A percentile compares a stretch with the other conserved stretches of the same genome.
Evolutionary conservation across 495 filamentous ascomycete genomes (phyloP).

Genomic region (Neurospora cerealis): DNA sequence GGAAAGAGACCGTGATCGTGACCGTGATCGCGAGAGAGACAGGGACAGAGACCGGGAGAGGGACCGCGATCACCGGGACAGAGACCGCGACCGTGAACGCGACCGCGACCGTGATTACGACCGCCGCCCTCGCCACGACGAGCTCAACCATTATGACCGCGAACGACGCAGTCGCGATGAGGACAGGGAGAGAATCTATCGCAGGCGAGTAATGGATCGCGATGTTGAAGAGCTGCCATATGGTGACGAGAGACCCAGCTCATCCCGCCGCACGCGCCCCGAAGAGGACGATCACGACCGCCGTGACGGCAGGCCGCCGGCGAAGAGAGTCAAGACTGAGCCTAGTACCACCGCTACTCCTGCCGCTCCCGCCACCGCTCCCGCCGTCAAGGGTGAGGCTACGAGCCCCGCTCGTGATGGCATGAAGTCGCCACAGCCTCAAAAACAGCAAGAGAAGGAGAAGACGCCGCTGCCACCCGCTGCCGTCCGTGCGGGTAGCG

Average conservation of each 20-base stretch:
- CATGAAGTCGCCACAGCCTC: constrained; percentile 43
- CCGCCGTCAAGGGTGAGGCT: constrained; percentile 1
- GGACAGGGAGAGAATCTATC: constrained; percentile 75
- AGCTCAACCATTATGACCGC: constrained; percentile 47
- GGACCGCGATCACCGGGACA: constrained; percentile 32
- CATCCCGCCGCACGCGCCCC: constrained; percentile 57
- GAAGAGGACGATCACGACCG: constrained; percentile 65
- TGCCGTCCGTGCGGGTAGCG: constrained; percentile 70
- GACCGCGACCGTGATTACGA: constrained; percentile 30
- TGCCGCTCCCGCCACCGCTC: background rate
- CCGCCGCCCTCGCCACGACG: constrained; percentile 37
- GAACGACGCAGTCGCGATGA: constrained; percentile 76
- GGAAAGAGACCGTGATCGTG: constrained; percentile 23
- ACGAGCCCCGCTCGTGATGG: constrained; percentile 32
- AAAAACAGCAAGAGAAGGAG: constrained; percentile 50
- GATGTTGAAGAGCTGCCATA: constrained; percentile 78
- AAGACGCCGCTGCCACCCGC: constrained; percentile 37
- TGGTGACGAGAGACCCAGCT: constrained; percentile 61
- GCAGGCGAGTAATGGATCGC: constrained; percentile 69
- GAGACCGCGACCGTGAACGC: constrained; percentile 21
- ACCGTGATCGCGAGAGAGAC: constrained; percentile 29
- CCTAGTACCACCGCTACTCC: background rate
- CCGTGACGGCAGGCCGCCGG: constrained; percentile 52
- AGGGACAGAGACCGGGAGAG: constrained; percentile 22
- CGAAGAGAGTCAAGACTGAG: constrained; percentile 20